phyloP scores from a whole-genome alignment of 208 protist species.

The Herpetomonas tarakana region DNA sequence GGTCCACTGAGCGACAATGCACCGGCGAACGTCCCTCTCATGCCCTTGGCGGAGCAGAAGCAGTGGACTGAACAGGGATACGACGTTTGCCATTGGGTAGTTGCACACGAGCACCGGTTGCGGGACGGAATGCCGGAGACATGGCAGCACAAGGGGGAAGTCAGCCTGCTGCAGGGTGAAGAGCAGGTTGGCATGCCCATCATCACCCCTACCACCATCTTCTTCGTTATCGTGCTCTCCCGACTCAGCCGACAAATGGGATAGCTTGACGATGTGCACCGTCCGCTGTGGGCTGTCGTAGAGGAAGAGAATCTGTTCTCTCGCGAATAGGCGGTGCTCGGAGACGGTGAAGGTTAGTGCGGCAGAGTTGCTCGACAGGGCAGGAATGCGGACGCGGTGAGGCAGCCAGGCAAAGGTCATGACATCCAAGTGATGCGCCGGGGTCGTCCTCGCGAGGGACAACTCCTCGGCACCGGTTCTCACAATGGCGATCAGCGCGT shows the following conservation, averaged over 20 bases:
- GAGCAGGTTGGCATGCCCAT: slow-evolving; percentile 37
- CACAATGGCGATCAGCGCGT: slow-evolving; percentile 24
- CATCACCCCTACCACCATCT: slow-evolving; percentile 9
- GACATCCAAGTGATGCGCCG: slow-evolving; percentile 25
- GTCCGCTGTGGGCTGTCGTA: slow-evolving; percentile 31
- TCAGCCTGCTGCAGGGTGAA: slow-evolving; percentile 43
- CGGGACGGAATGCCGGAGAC: slow-evolving; percentile 32
- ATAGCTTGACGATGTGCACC: slow-evolving; percentile 35
- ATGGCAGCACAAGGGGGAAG: slow-evolving; percentile 58
- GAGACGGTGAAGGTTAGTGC: slow-evolving; percentile 50
- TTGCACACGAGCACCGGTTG: slow-evolving; percentile 70
- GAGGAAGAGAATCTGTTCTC: slow-evolving; percentile 51
- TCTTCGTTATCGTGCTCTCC: neutral
- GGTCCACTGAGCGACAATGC: too few relatives aligned
- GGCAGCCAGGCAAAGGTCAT: slow-evolving; percentile 72
- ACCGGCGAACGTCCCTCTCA: too few relatives aligned
- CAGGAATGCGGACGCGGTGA: slow-evolving; percentile 42
- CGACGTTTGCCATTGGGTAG: slow-evolving; percentile 42
- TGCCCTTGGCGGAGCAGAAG: too few relatives aligned
- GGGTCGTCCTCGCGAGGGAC: slow-evolving; percentile 21
- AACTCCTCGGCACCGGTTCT: slow-evolving; percentile 23
- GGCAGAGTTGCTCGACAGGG: slow-evolving; percentile 31
- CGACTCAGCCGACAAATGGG: neutral
- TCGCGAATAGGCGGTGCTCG: slow-evolving; percentile 15
- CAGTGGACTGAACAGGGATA: slow-evolving; percentile 61